A percentile compares a stretch with the other conserved stretches of the same genome.
Evolutionary conservation across 2,329 filamentous ascomycete genomes (phyloP).

Genomic region (Hortaea werneckii): DNA sequence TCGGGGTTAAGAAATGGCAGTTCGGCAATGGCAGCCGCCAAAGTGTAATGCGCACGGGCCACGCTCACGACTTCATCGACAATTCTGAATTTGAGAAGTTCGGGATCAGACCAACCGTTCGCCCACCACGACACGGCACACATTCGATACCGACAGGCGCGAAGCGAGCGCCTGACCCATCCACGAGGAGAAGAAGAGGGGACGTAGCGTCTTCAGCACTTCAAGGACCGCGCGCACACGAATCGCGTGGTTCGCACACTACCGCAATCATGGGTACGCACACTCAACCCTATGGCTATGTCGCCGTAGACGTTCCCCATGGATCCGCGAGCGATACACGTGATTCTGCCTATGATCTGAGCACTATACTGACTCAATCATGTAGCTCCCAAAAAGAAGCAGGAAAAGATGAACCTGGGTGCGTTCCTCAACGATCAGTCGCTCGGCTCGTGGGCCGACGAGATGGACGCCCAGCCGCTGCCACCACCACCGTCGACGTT

Average conservation of each 20-base stretch:
- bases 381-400: slow-evolving; percentile 64
- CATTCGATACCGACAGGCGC: neutral
- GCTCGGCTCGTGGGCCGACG: slow-evolving; percentile 93
- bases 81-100: neutral
- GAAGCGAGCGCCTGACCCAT: neutral
- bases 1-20: neutral
- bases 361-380: slow-evolving; percentile 11
- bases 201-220: slow-evolving; percentile 3
- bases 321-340: too few species aligned
- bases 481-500: slow-evolving; percentile 17
- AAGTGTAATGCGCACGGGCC: neutral
- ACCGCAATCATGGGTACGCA: slow-evolving; percentile 52
- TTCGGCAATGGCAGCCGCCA: neutral
- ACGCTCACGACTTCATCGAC: neutral
- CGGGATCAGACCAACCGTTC: neutral
- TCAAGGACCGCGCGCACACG: slow-evolving; percentile 5
- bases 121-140: neutral
- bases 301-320: too few species aligned
- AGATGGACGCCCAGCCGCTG: slow-evolving; percentile 59
- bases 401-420: slow-evolving; percentile 94
- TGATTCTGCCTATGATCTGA: neutral
- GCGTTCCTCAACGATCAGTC: slow-evolving; percentile 86
- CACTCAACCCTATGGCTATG: neutral
- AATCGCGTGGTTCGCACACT: slow-evolving; percentile 15
- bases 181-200: neutral